phyloP scores from a whole-genome alignment of 225 moss, liverwort and hornwort species.

The Anthoceros angustus region DNA sequence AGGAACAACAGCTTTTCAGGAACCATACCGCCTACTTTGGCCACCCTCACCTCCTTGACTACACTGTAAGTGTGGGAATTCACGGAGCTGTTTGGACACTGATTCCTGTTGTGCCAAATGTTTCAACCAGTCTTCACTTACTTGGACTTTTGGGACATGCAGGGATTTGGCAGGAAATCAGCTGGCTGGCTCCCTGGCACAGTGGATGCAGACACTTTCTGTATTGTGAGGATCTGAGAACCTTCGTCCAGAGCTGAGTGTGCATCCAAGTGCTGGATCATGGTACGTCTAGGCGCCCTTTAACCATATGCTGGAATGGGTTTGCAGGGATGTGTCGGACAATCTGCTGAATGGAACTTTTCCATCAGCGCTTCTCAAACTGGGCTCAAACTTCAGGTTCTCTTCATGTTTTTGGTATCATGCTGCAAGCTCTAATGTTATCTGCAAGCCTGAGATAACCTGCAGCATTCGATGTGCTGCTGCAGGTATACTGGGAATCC shows the following conservation, averaged over 20 bases:
- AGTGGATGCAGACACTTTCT: neutral
- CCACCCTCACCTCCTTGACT: neutral
- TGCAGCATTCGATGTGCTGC: neutral
- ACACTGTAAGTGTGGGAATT: neutral
- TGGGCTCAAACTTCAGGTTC: neutral
- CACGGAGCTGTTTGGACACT: too few species aligned
- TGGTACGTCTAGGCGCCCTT: too few species aligned
- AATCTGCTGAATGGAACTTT: neutral
- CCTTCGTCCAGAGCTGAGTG: too few species aligned
- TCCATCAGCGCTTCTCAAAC: neutral
- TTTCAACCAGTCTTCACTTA: neutral
- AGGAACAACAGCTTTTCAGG: neutral
- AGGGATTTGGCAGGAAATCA: neutral
- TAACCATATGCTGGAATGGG: neutral
- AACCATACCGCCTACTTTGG: neutral
- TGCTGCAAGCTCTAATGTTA: neutral
- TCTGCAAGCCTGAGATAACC: neutral
- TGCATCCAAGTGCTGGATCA: too few species aligned
- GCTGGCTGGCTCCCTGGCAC: neutral
- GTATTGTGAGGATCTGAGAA: too few species aligned
- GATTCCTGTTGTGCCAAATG: too few species aligned
- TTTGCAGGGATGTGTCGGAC: neutral
- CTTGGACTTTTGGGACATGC: neutral
- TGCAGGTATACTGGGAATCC: neutral
- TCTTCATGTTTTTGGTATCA: neutral